Evolutionary conservation across 2,329 filamentous ascomycete species (phyloP).

Genomic region (Neopestalotiopsis rosae): DNA sequence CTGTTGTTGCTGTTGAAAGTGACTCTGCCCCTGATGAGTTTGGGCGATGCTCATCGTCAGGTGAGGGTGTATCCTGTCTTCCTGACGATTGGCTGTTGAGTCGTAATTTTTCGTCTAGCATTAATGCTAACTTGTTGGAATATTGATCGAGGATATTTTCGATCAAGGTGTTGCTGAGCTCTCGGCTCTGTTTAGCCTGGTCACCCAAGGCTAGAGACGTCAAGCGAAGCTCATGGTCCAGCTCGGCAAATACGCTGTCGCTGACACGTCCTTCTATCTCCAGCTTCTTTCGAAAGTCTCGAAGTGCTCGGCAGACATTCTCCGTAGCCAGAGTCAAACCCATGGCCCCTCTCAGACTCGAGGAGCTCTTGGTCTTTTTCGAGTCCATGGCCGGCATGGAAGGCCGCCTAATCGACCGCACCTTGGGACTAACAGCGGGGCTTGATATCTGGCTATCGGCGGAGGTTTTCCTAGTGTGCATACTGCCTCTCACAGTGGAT

Average conservation of each 20-base stretch:
- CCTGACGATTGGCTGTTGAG: conserved; percentile 43
- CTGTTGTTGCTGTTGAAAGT: conserved; percentile 21
- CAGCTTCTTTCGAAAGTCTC: conserved; percentile 68
- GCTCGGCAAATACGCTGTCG: conserved; percentile 62
- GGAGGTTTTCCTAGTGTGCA: conserved; percentile 54
- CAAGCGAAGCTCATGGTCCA: conserved; percentile 69
- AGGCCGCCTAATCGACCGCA: conserved; percentile 53
- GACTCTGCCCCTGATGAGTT: conserved; percentile 29
- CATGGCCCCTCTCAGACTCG: conserved; percentile 56
- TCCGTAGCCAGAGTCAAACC: conserved; percentile 68
- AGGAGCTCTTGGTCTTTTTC: conserved; percentile 56
- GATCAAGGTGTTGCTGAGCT: conserved; percentile 63
- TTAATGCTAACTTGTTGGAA: conserved; percentile 71
- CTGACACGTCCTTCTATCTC: conserved; percentile 60
- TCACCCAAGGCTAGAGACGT: conserved; percentile 67
- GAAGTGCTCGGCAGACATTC: conserved; percentile 65
- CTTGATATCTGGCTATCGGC: conserved; percentile 51
- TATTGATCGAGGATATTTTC: conserved; percentile 76
- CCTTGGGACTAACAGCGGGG: conserved; percentile 56
- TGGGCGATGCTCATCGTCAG: conserved; percentile 24
- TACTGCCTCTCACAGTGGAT: conserved; percentile 46
- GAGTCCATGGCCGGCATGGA: conserved; percentile 55
- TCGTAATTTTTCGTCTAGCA: conserved; percentile 75
- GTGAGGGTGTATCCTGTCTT: conserved; percentile 24
- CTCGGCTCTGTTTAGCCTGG: conserved; percentile 56